These are phyloP conservation scores for Boehmeria nivea DNA, from an alignment of 306 rosid species.

Conservation along the genomic window DNA sequence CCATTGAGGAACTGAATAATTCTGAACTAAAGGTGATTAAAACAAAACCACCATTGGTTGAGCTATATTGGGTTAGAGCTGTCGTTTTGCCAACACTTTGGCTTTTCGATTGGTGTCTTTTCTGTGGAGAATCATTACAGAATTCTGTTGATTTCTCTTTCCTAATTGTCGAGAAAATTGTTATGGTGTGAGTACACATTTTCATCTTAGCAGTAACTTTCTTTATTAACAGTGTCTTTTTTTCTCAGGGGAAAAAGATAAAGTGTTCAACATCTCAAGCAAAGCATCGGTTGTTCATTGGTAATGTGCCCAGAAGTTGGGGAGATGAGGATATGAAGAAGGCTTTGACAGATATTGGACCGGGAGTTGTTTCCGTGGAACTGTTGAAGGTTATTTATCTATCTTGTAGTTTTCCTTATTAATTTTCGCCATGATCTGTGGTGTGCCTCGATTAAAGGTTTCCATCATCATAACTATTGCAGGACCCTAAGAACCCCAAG, in stretches of 20 bases:
- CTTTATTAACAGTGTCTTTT: slow-evolving; percentile 1
- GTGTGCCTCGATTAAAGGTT: slow-evolving; percentile 15
- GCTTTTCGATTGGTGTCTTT: not conserved
- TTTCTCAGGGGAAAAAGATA: slow-evolving; percentile 44
- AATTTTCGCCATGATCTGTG: slow-evolving; percentile 2
- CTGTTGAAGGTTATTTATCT: slow-evolving; percentile 45
- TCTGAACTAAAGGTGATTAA: slow-evolving; percentile 49
- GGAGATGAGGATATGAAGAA: slow-evolving; percentile 48
- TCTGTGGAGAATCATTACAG: not conserved
- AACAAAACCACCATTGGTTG: not conserved
- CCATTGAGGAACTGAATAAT: slow-evolving; percentile 54
- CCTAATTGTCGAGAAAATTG: not conserved
- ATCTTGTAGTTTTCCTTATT: not conserved
- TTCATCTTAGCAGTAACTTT: slow-evolving; percentile 2
- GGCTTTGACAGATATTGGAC: slow-evolving; percentile 45
- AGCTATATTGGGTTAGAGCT: no score
- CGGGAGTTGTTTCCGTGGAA: slow-evolving; percentile 59
- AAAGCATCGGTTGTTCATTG: slow-evolving; percentile 60
- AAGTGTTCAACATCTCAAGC: slow-evolving; percentile 61
- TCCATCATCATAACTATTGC: slow-evolving; percentile 23
- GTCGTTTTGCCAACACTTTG: not conserved
- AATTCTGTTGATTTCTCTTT: not conserved
- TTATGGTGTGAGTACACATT: not conserved
- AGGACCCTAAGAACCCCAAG: slow-evolving; percentile 49
- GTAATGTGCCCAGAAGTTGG: slow-evolving; percentile 69